Evolutionary conservation across 208 protist genomes (phyloP), one percentile per base, ranked within the genome.

Genomic region (Naegleria lovaniensis): DNA sequence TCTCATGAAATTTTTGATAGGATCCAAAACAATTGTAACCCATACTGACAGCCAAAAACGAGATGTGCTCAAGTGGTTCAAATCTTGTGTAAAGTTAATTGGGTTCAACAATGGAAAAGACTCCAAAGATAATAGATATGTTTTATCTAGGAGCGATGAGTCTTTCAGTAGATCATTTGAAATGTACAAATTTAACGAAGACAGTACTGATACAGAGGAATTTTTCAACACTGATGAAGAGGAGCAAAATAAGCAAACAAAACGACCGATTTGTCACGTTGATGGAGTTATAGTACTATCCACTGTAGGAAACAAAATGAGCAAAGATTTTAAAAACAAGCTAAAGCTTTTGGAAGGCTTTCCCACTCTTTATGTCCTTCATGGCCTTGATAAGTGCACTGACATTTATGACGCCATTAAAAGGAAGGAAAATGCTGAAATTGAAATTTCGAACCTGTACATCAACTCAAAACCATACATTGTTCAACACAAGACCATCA

Each of bases 401-500:
- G 29, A 89, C 25, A 40, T 89, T 67, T 89, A 89, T 67, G 51
- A 67, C 40, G 85, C 48, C 6, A 38, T 89, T 41, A 38, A 29
- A 89, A n/a, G 40, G 29, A 88, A 88, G 55, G 85, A 88, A 88
- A 25, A 29, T 33, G 33, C 43, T 38, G 43, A 88, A 39, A 48
- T 36, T 36, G 85, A 88, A 33, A 58, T 88, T 48, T 39, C 11
- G 0, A 58, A 11, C 39, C 9, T 88, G 9, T 88, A 88, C 33
- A 38, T 41, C 6, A 88, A 51, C 41, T 88, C 85, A 38, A 88
- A 88, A 58, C 85, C 85, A 58, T 88, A 36, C 15, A 88, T 88
- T 38, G 40, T 88, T 55, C 85, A 88, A 33, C 29, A 79, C 29
- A 79, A 79, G n/a, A 9, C 67, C 25, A 33, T 19, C 19, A 79